phyloP scores from a whole-genome alignment of 176 grass and related monocot species.

The Themeda triandra region DNA sequence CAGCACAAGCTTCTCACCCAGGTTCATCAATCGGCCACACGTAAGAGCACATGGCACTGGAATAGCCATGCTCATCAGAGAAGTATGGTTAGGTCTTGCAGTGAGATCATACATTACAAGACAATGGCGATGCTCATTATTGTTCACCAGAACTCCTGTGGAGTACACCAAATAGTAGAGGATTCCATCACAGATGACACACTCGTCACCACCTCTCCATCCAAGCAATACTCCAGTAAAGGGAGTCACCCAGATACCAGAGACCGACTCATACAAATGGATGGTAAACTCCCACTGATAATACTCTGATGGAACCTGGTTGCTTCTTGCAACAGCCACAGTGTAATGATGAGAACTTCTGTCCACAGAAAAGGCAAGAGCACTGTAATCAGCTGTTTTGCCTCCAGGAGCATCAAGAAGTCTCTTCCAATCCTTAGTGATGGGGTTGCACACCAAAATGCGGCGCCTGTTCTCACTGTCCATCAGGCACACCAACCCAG shows the following conservation, averaged over 20 bases:
- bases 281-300: conserved; percentile 75
- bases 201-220: conserved; percentile 71
- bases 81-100: conserved; percentile 28
- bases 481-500: conserved; percentile 77
- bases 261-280: conserved; percentile 58
- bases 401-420: conserved; percentile 51
- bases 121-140: conserved; percentile 57
- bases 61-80: conserved; percentile 66
- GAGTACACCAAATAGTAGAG: conserved; percentile 82
- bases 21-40: conserved; percentile 78
- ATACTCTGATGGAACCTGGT: conserved; percentile 55
- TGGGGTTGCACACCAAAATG: conserved; percentile 78
- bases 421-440: conserved; percentile 65
- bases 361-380: conserved; percentile 57
- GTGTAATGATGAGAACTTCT: conserved; percentile 56
- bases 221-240: conserved; percentile 58
- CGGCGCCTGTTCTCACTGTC: conserved; percentile 67
- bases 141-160: conserved; percentile 49
- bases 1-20: conserved; percentile 61
- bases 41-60: conserved; percentile 71
- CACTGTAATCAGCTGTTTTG: conserved; percentile 69
- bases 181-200: conserved; percentile 80
- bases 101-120: conserved; percentile 74
- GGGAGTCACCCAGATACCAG: conserved; percentile 48
- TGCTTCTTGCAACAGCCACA: conserved; percentile 67